phyloP scores from a whole-genome alignment of 257 asterid species.

The Henckelia pumila region DNA sequence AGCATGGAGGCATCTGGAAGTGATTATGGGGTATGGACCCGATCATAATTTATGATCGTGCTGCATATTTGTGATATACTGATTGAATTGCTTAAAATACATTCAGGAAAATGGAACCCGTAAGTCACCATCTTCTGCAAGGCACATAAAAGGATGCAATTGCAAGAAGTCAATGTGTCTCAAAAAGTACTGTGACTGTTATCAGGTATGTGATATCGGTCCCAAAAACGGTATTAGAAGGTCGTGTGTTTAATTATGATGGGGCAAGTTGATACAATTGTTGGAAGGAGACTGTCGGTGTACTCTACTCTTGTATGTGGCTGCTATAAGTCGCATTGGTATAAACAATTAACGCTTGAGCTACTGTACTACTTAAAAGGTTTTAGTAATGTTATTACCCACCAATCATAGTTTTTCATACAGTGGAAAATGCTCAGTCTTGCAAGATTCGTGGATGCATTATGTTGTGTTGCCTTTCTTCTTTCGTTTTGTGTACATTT shows the following conservation, averaged over 20 bases:
- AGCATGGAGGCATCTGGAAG: constrained; percentile 35
- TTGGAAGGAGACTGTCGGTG: neutral
- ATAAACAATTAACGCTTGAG: no score
- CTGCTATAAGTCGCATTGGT: neutral
- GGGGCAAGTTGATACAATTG: no score
- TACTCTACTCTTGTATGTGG: neutral
- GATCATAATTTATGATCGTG: constrained; percentile 17
- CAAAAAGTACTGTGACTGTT: constrained; percentile 85
- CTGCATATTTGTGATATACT: constrained; percentile 9
- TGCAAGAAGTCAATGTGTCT: constrained; percentile 86
- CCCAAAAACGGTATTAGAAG: neutral
- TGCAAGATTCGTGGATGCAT: neutral
- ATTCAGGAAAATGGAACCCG: constrained; percentile 48
- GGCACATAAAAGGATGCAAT: constrained; percentile 83
- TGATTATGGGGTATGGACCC: constrained; percentile 37
- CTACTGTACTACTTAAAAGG: no score
- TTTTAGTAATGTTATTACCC: no score
- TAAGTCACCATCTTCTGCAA: constrained; percentile 54
- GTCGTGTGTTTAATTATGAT: neutral
- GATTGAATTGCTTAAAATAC: constrained; percentile 19
- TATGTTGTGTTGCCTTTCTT: neutral
- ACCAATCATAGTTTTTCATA: no score
- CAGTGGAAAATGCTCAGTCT: no score
- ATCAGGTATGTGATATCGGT: constrained; percentile 49
- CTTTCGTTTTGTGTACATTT: neutral